Conservation (phyloP, 495 filamentous ascomycete genomes). For the Talaromyces adpressus region DNA sequence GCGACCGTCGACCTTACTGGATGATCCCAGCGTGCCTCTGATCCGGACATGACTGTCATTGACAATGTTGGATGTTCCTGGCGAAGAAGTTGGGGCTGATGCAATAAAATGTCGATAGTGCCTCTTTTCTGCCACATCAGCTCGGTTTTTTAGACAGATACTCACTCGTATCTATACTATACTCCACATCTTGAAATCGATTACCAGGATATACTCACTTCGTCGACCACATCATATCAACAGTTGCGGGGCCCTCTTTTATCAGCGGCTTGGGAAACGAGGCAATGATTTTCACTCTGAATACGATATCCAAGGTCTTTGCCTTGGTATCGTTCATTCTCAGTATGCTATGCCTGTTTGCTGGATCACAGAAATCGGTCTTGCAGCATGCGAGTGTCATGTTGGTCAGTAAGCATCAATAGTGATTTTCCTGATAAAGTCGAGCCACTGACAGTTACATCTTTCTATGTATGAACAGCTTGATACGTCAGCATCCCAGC, state of each 20-base stretch:
- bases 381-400: slow-evolving; percentile 60
- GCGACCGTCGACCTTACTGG: not conserved
- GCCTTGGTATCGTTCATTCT: slow-evolving; percentile 60
- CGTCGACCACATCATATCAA: too few relatives aligned
- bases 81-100: not conserved
- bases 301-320: slow-evolving; percentile 7
- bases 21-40: not conserved
- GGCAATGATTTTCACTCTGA: slow-evolving; percentile 7
- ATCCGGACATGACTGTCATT: not conserved
- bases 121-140: not conserved
- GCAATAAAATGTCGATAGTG: not conserved
- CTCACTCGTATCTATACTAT: not conserved
- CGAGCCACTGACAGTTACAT: not conserved
- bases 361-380: slow-evolving; percentile 52
- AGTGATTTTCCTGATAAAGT: not conserved
- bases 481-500: slow-evolving; percentile 57
- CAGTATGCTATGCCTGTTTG: slow-evolving; percentile 61
- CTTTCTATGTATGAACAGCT: slow-evolving; percentile 33
- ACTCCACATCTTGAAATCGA: not conserved
- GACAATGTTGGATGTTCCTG: not conserved
- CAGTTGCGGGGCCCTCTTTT: not conserved
- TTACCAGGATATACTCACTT: not conserved
- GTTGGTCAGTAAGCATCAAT: slow-evolving; percentile 41
- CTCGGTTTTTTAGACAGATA: not conserved
- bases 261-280: not conserved